Conservation (phyloP, 495 filamentous ascomycete species). For the Aspergillus baeticus region DNA sequence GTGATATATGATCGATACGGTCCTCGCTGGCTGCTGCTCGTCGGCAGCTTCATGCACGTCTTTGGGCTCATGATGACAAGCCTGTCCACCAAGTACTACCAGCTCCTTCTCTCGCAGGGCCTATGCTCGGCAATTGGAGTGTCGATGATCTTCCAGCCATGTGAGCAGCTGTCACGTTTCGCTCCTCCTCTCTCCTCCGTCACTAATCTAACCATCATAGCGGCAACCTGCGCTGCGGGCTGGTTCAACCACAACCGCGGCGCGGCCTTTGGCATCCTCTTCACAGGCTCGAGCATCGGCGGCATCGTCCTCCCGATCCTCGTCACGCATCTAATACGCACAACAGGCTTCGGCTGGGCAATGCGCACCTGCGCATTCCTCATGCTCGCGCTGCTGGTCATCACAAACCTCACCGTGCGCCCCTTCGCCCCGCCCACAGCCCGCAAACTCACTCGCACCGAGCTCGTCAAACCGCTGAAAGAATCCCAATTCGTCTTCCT, state of each 20-base stretch:
- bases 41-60: slow-evolving; percentile 61
- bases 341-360: slow-evolving; percentile 41
- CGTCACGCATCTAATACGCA: slow-evolving; percentile 30
- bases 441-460: background rate
- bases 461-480: background rate
- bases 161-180: background rate
- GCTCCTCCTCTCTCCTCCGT: background rate
- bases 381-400: slow-evolving; percentile 27
- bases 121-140: slow-evolving; percentile 37
- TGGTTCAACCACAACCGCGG: slow-evolving; percentile 54
- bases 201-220: background rate
- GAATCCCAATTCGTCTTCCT: slow-evolving; percentile 29
- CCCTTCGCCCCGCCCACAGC: slow-evolving; percentile 20
- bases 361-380: slow-evolving; percentile 41
- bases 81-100: slow-evolving; percentile 41
- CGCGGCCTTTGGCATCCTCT: slow-evolving; percentile 48
- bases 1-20: slow-evolving; percentile 60
- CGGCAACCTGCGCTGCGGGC: slow-evolving; percentile 18
- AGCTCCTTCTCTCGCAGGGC: slow-evolving; percentile 42
- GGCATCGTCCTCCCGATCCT: slow-evolving; percentile 50
- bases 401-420: slow-evolving; percentile 33
- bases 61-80: slow-evolving; percentile 67
- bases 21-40: slow-evolving; percentile 60
- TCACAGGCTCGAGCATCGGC: slow-evolving; percentile 51
- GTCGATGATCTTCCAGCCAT: slow-evolving; percentile 22